These are phyloP conservation scores for Phialemoniopsis sp. DNA, from an alignment of 2,329 filamentous ascomycete genomes.

Conservation along the genomic window DNA sequence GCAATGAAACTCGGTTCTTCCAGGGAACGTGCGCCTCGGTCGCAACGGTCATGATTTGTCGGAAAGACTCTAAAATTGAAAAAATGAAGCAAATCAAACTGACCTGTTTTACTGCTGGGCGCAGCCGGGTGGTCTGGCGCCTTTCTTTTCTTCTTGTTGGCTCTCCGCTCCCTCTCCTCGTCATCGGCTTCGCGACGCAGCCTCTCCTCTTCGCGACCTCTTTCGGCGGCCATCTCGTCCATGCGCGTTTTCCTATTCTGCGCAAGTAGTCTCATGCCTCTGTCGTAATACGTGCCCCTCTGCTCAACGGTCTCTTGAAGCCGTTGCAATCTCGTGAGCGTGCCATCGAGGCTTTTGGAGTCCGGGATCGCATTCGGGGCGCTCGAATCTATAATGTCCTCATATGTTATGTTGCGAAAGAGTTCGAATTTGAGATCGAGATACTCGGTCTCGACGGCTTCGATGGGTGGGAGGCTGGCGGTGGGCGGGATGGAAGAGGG, in stretches of 20 bases:
- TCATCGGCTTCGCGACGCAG: slow-evolving; percentile 44
- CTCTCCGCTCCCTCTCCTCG: slow-evolving; percentile 41
- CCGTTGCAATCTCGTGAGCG: slow-evolving; percentile 59
- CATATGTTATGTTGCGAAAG: slow-evolving; percentile 58
- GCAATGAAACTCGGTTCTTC: no score
- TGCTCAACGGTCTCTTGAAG: slow-evolving; percentile 65
- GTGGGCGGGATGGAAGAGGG: slow-evolving; percentile 48
- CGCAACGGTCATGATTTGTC: no score
- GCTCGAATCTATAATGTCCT: slow-evolving; percentile 65
- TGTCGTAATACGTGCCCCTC: slow-evolving; percentile 64
- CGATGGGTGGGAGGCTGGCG: slow-evolving; percentile 49
- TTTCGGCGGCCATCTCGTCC: slow-evolving; percentile 42
- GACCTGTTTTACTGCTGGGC: slow-evolving; percentile 41
- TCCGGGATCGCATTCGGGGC: slow-evolving; percentile 52
- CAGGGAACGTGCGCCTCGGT: no score
- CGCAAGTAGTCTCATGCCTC: slow-evolving; percentile 67
- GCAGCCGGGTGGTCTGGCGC: slow-evolving; percentile 56
- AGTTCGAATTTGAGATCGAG: slow-evolving; percentile 59
- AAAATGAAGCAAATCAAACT: slow-evolving; percentile 10
- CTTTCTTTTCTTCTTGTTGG: slow-evolving; percentile 77
- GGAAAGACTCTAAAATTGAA: slow-evolving; percentile 1
- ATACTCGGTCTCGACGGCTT: slow-evolving; percentile 58
- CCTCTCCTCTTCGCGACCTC: slow-evolving; percentile 45
- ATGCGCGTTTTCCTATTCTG: slow-evolving; percentile 59
- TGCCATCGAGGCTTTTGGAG: slow-evolving; percentile 58